Conservation (phyloP, 2,329 filamentous ascomycete genomes). For the Colletotrichum zoysiae region DNA sequence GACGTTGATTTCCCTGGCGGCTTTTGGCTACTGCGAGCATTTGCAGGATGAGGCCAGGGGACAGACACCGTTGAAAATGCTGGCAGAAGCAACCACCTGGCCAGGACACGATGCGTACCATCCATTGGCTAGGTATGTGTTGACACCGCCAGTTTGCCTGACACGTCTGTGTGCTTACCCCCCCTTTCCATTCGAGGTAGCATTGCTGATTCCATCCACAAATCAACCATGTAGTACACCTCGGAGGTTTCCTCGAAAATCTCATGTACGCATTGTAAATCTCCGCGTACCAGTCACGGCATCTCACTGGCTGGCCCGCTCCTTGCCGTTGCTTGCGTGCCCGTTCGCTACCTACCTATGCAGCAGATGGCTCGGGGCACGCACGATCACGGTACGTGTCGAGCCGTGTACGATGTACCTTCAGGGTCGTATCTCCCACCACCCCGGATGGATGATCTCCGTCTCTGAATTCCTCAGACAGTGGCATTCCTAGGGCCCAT, state of each 20-base stretch:
- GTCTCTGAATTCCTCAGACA: background rate
- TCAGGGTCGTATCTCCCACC: background rate
- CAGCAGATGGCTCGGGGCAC: constrained; percentile 4
- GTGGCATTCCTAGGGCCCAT: background rate
- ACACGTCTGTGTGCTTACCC: constrained; percentile 4
- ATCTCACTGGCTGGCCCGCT: constrained; percentile 27
- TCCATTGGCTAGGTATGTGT: background rate
- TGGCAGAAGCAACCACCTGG: background rate
- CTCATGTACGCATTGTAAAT: constrained; percentile 13
- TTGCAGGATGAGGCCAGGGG: background rate
- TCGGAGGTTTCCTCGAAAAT: constrained; percentile 39
- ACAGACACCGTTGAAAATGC: background rate
- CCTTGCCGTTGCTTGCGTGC: constrained; percentile 19
- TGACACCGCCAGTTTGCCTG: constrained; percentile 16
- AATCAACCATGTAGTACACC: constrained; percentile 22
- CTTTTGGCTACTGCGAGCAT: background rate
- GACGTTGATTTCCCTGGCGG: background rate
- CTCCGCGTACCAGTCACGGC: constrained; percentile 11
- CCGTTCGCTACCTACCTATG: constrained; percentile 20
- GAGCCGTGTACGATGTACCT: constrained; percentile 17
- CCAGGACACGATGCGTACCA: background rate
- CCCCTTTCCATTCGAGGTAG: constrained; percentile 2
- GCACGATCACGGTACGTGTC: constrained; percentile 7
- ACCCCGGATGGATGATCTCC: constrained; percentile 20
- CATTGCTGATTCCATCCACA: constrained; percentile 31